Evolutionary conservation across 192 early-diverging fungal species (phyloP).

Genomic region (Coemansia sp.): DNA sequence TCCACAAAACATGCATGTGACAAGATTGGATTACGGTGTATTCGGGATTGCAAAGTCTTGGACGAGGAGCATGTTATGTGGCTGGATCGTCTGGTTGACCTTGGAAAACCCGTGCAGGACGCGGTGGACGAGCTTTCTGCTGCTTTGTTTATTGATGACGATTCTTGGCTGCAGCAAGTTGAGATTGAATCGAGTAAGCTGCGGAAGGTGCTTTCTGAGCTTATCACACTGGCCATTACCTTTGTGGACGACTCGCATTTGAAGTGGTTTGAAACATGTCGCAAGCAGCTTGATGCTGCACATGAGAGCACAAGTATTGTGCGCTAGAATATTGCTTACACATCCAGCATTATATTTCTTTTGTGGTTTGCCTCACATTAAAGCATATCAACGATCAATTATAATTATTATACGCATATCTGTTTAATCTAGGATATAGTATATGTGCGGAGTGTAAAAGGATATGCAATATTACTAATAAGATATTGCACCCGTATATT

Average conservation of each 20-base stretch:
- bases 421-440: no score
- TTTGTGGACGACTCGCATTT: slow-evolving; percentile 53
- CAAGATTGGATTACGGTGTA: slow-evolving; percentile 47
- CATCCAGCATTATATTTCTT: neutral
- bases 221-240: slow-evolving; percentile 44
- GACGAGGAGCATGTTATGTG: slow-evolving; percentile 42
- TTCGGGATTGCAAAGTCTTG: slow-evolving; percentile 39
- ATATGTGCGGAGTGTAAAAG: no score
- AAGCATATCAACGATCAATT: no score
- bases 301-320: slow-evolving; percentile 22
- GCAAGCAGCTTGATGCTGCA: slow-evolving; percentile 28
- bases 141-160: slow-evolving; percentile 32
- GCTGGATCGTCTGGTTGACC: slow-evolving; percentile 49
- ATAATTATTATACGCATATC: no score
- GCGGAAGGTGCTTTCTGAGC: slow-evolving; percentile 8
- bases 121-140: slow-evolving; percentile 38
- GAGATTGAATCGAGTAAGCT: slow-evolving; percentile 23
- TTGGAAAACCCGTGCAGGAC: slow-evolving; percentile 30
- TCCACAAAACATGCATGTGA: slow-evolving; percentile 38
- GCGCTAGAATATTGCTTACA: slow-evolving; percentile 14
- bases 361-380: no score
- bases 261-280: slow-evolving; percentile 46
- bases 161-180: slow-evolving; percentile 23
- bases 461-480: no score
- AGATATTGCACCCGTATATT: no score